Evolutionary conservation across 2,329 filamentous ascomycete genomes (phyloP).

Genomic region (Alternaria triticina): DNA sequence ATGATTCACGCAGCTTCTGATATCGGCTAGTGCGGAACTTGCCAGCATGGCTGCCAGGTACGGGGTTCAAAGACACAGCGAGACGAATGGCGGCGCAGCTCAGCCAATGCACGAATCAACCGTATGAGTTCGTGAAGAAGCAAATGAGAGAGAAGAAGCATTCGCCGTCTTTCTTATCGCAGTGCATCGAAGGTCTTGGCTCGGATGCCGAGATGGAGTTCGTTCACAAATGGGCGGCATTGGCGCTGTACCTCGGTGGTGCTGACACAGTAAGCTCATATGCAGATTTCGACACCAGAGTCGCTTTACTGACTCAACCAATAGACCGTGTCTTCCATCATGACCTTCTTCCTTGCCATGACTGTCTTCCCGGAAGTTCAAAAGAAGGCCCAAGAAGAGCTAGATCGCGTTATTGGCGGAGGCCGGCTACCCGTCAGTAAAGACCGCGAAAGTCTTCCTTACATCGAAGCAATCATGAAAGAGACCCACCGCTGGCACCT

Average conservation of each 20-base stretch:
- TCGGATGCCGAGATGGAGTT: slow-evolving; percentile 40
- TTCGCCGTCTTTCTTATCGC: slow-evolving; percentile 50
- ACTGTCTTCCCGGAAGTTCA: slow-evolving; percentile 57
- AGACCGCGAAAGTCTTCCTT: slow-evolving; percentile 53
- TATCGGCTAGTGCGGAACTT: slow-evolving; percentile 43
- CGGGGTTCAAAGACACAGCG: slow-evolving; percentile 28
- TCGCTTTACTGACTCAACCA: neutral
- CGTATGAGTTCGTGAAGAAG: slow-evolving; percentile 53
- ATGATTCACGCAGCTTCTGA: neutral
- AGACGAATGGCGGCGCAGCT: slow-evolving; percentile 34
- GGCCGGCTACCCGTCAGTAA: slow-evolving; percentile 55
- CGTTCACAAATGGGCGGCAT: slow-evolving; percentile 51
- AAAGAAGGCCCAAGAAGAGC: slow-evolving; percentile 53
- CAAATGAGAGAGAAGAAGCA: slow-evolving; percentile 45
- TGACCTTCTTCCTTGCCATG: slow-evolving; percentile 60
- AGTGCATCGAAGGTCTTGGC: slow-evolving; percentile 43
- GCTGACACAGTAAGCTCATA: slow-evolving; percentile 48
- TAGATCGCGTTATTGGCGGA: slow-evolving; percentile 58
- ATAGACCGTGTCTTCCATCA: slow-evolving; percentile 51
- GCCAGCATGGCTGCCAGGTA: slow-evolving; percentile 56
- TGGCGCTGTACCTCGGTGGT: slow-evolving; percentile 52
- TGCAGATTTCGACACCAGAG: neutral
- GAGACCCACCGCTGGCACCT: slow-evolving; percentile 54
- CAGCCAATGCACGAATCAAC: slow-evolving; percentile 42
- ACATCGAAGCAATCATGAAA: slow-evolving; percentile 40